Base-by-base conservation (phyloP, 768 basidiomycete species). In the Suillus luteus region DNA sequence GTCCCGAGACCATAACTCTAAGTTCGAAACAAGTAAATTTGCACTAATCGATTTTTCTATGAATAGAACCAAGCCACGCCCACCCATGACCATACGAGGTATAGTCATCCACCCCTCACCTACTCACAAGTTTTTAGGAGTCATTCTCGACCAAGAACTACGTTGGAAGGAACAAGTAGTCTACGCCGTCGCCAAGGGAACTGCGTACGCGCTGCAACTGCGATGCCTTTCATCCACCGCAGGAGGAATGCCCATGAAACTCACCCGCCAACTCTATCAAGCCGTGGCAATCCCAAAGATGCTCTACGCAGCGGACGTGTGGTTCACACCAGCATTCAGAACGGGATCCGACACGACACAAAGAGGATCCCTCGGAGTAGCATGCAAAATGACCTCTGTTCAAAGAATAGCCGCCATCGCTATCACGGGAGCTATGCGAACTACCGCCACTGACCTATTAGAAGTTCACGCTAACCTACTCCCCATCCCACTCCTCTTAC, bases 401-500 rank as follows among this genome's bases (percentile, higher is more conserved):
- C 55, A 57, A 44, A 0, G 58, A 61, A 55, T 62, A 55, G 59
- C 67, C 1, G 31, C 49, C 6, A 48, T 61, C 5, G 44, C 55
- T 6, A 68, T 67, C 27, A 68, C 62, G 2, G 67, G 69, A 14
- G 67, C 62, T 12, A 60, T 71, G 60, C 9, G 57, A 5, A 59
- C 66, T 3, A 65, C 70, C 5, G 64, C 70, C 2, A 64, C 59
- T 10, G 70, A 71, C 63, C 14, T 64, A 1, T 59, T 71, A 1
- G 62, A 71, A 10, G 64, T 62, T 6, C 70, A 71, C 55, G 61
- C 71, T 10, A 59, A 67, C 66, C 60, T 71, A n/a, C 64, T 67
- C 15, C 70, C 70, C 15, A 58, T 63, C 19, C 40, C 40, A 15
- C 57, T 66, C 6, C 65, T 65, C 8, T 22, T 65, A 15, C 48